These are phyloP conservation scores for Russula sp. DNA, from an alignment of 768 basidiomycete genomes.

Conservation along the genomic window DNA sequence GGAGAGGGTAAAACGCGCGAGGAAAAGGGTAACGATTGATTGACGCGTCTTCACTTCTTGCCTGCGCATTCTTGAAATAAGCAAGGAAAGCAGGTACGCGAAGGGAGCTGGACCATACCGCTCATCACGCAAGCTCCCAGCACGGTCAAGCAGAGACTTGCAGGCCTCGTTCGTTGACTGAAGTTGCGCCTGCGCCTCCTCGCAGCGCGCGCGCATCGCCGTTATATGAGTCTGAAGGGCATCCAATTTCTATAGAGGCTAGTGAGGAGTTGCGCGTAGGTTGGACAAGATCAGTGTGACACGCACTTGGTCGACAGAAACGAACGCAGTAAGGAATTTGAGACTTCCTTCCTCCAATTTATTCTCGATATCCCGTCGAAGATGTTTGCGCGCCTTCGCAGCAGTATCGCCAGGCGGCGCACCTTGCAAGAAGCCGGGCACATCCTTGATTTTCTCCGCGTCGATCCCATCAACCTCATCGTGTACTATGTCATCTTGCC, in stretches of 20 bases:
- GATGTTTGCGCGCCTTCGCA: constrained; percentile 65
- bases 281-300: not conserved
- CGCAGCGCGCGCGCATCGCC: constrained; percentile 77
- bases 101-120: constrained; percentile 40
- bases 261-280: not conserved
- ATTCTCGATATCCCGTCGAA: constrained; percentile 80
- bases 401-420: constrained; percentile 57
- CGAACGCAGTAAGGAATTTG: constrained; percentile 77
- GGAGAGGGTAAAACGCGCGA: constrained; percentile 78
- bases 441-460: constrained; percentile 21
- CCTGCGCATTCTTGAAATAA: constrained; percentile 34
- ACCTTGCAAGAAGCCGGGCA: constrained; percentile 30
- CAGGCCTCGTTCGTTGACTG: constrained; percentile 71
- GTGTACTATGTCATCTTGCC: constrained; percentile 36
- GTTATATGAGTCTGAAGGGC: constrained; percentile 69
- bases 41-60: constrained; percentile 64
- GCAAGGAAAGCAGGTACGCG: not conserved
- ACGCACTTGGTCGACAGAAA: constrained; percentile 86
- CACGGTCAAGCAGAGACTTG: constrained; percentile 73
- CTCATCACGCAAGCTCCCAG: constrained; percentile 67
- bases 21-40: constrained; percentile 72
- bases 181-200: constrained; percentile 76
- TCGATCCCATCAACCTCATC: constrained; percentile 32
- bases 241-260: constrained; percentile 63
- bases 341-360: constrained; percentile 77